Evolutionary conservation across 2,329 filamentous ascomycete genomes (phyloP).

Genomic region (Talaromyces amestolkiae): DNA sequence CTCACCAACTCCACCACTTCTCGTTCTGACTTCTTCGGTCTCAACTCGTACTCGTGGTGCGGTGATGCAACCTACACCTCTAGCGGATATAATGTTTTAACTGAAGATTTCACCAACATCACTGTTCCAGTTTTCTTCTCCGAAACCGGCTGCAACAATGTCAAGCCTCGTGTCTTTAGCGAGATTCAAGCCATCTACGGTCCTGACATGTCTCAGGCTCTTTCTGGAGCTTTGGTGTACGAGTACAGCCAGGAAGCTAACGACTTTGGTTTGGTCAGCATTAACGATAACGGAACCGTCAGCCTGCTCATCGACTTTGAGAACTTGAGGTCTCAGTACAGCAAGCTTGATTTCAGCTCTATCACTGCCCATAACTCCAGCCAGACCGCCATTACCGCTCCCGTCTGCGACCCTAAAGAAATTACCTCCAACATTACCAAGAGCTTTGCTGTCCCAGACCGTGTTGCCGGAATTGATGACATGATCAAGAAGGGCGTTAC

Average conservation of each 20-base stretch:
- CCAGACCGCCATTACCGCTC: slow-evolving; percentile 55
- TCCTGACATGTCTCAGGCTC: slow-evolving; percentile 55
- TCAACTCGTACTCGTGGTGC: slow-evolving; percentile 70
- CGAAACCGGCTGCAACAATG: slow-evolving; percentile 64
- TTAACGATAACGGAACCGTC: slow-evolving; percentile 58
- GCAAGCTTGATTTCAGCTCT: slow-evolving; percentile 67
- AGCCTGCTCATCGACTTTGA: slow-evolving; percentile 65
- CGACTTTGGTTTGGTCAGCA: slow-evolving; percentile 58
- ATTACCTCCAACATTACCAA: slow-evolving; percentile 70
- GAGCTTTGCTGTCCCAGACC: slow-evolving; percentile 73
- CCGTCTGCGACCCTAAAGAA: slow-evolving; percentile 63
- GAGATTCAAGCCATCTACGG: slow-evolving; percentile 62
- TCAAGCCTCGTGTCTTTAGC: slow-evolving; percentile 57
- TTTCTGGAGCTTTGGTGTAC: slow-evolving; percentile 58
- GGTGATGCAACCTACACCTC: slow-evolving; percentile 56
- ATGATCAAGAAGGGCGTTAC: slow-evolving; percentile 75
- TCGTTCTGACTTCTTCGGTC: slow-evolving; percentile 62
- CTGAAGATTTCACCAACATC: slow-evolving; percentile 57
- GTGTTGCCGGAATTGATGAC: slow-evolving; percentile 65
- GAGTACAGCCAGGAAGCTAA: slow-evolving; percentile 51
- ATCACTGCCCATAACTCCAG: slow-evolving; percentile 64
- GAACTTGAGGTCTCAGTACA: slow-evolving; percentile 72
- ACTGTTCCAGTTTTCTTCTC: slow-evolving; percentile 65
- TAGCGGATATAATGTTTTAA: slow-evolving; percentile 57
- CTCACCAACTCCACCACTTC: slow-evolving; percentile 50